Evolutionary conservation across 208 protist genomes (phyloP), one percentile per base, ranked within the genome.

Genomic region (Trypanosoma theileri): DNA sequence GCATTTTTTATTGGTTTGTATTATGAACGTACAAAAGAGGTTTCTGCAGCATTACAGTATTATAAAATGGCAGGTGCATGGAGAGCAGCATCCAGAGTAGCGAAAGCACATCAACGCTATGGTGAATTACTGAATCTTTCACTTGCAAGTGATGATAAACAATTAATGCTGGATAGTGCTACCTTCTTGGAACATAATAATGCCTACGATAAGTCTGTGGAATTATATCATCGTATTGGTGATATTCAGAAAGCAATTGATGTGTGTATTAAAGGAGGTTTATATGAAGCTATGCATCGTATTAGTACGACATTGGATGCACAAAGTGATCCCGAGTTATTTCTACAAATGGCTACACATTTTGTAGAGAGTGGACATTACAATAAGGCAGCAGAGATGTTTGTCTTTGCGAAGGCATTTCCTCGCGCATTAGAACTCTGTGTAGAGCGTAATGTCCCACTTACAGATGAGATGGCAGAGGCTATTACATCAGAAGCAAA

Each of bases 401-500:
- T 95, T 53, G 76, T 97, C 14, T 94, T 94, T 66, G 93, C 89
- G 10, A 92, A 91, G 69, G 69, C 88, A 48, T 98, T 89, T 69
- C 78, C 94, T 41, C 81, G 92, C 56, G 93, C 94, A 17, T 71
- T 98, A 57, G 79, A 86, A 58, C 76, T 97, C 48, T 96, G 91
- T 66, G 69, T 88, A 48, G 81, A 92, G 58, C 77, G 74, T 31
- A 88, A 84, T 66, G 91, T 97, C 51, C 81, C 68, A 7, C 65
- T 98, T 31, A 97, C 95, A 26, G 95, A 97, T 61, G 86, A 93
- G 48, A 96, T 98, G 89, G 93, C 93, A 24, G 92, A 98, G 69
- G 80, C 86, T 19, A 95, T 97, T 81, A 93, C 91, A 9, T 78
- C 73, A 45, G 80, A 92, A 57, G 81, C 84, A 61, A 87, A 81